Percentiles rank a stretch among this genome's conserved stretches.
Evolutionary conservation across 352 stramenopile species (phyloP).

Genomic region (Phytophthora sp.): DNA sequence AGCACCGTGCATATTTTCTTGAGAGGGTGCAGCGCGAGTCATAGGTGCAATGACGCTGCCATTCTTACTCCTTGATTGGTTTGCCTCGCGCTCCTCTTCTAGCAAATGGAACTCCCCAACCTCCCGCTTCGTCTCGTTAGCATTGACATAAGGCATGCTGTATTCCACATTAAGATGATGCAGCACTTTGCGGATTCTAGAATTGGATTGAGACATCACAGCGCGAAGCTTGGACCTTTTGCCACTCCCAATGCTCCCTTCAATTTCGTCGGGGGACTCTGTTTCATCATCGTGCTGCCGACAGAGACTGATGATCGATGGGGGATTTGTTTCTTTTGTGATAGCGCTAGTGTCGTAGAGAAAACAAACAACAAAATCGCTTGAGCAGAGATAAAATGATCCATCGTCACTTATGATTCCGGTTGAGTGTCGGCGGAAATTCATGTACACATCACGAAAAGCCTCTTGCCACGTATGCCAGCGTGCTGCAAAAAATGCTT

Average conservation of each 20-base stretch:
- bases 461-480: slow-evolving; percentile 70
- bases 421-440: slow-evolving; percentile 41
- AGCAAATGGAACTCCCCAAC: slow-evolving; percentile 54
- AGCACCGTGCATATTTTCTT: slow-evolving; percentile 52
- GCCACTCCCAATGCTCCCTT: slow-evolving; percentile 1
- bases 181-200: slow-evolving; percentile 64
- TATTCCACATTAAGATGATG: slow-evolving; percentile 69
- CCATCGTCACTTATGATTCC: neutral
- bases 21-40: slow-evolving; percentile 10
- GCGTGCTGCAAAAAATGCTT: slow-evolving; percentile 62
- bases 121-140: slow-evolving; percentile 44
- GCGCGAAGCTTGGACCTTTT: slow-evolving; percentile 38
- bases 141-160: slow-evolving; percentile 59
- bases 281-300: slow-evolving; percentile 26
- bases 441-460: slow-evolving; percentile 75
- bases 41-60: slow-evolving; percentile 17
- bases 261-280: neutral
- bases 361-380: slow-evolving; percentile 71
- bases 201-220: slow-evolving; percentile 75
- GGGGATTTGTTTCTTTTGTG: neutral
- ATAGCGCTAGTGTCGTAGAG: slow-evolving; percentile 24
- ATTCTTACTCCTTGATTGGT: slow-evolving; percentile 22
- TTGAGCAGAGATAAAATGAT: slow-evolving; percentile 67
- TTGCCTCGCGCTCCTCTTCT: slow-evolving; percentile 46
- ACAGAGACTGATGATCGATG: slow-evolving; percentile 49